phyloP scores from a whole-genome alignment of 83 land plant genomes.

The Isoetes engelmannii region DNA sequence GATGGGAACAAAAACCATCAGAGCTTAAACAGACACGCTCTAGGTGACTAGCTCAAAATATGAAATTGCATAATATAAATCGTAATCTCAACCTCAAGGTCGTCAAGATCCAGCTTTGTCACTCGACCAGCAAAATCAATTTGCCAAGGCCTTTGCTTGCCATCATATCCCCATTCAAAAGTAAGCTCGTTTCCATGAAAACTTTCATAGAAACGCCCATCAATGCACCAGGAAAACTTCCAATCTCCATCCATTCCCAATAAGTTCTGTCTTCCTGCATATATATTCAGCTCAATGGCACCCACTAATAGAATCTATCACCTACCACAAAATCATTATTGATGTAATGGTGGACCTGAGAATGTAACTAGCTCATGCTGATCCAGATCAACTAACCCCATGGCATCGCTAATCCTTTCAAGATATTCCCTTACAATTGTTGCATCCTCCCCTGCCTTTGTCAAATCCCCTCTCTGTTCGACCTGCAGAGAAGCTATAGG shows the following conservation, averaged over 20 bases:
- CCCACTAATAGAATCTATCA: too few relatives aligned
- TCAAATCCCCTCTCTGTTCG: too few relatives aligned
- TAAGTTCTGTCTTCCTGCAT: constrained; percentile 25
- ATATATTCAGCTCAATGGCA: background rate
- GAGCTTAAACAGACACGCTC: background rate
- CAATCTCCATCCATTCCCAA: constrained; percentile 34
- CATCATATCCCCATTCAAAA: constrained; percentile 31
- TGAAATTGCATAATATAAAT: background rate
- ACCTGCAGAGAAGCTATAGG: too few relatives aligned
- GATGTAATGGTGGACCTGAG: too few relatives aligned
- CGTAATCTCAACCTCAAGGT: constrained; percentile 20
- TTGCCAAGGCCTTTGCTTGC: constrained; percentile 28
- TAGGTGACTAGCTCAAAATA: background rate
- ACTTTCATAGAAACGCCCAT: constrained; percentile 29
- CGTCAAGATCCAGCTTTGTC: constrained; percentile 25
- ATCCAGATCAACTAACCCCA: too few relatives aligned
- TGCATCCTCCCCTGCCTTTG: too few relatives aligned
- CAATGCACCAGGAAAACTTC: constrained; percentile 25
- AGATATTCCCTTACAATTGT: too few relatives aligned
- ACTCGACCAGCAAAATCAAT: constrained; percentile 31
- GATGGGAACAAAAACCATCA: background rate
- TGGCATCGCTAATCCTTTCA: too few relatives aligned
- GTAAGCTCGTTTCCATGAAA: constrained; percentile 22
- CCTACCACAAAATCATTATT: too few relatives aligned
- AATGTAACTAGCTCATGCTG: too few relatives aligned